Base-by-base conservation (phyloP, 805 yeast species). In the Wickerhamomyces mucosus region DNA sequence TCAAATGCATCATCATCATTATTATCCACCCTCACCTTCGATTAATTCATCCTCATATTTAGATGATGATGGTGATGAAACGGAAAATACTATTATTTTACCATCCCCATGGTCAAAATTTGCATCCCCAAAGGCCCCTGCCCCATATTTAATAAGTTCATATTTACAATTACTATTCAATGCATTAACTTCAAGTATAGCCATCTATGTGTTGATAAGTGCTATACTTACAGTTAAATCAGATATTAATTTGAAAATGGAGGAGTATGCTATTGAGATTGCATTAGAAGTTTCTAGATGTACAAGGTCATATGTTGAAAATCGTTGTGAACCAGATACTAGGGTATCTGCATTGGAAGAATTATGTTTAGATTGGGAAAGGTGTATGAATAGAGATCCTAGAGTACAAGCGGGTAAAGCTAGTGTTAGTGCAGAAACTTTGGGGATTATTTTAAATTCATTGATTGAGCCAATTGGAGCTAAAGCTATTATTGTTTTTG, bases 381-480 rank as follows among this genome's bases (percentile, higher is more conserved):
- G 63, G 28, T 79, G 89, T 48, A 77, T 78, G 81, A 62, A 62
- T 29, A 69, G 72, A 42, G 72, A 75, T 50, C 63, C 45, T 40
- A 51, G 33, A 7, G 38, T 48, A 7, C 52, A 55, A 21, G 59
- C 65, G 1, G 73, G 76, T 4, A 66, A 74, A 42, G 64, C 83
- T 2, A 62, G 66, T 27, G 58, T 78, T 10, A 67, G 75, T 37
- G 82, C 83, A 2, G 74, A 71, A 34, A 67, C 78, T 0, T 42
- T 80, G 3, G 88, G 86, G 0, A 55, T 70, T 29, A 58, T 79
- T 12, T 42, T 78, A 9, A 76, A 78, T 43, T 69, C 78, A 0
- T 59, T 80, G 33, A 61, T 79, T 14, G 83, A 79, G 40, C 86
- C 85, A 0, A 63, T 81, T 27, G 77, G 83, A 4, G 55, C 67